Conservation (phyloP, 306 rosid species). For the Castanea sativa region DNA sequence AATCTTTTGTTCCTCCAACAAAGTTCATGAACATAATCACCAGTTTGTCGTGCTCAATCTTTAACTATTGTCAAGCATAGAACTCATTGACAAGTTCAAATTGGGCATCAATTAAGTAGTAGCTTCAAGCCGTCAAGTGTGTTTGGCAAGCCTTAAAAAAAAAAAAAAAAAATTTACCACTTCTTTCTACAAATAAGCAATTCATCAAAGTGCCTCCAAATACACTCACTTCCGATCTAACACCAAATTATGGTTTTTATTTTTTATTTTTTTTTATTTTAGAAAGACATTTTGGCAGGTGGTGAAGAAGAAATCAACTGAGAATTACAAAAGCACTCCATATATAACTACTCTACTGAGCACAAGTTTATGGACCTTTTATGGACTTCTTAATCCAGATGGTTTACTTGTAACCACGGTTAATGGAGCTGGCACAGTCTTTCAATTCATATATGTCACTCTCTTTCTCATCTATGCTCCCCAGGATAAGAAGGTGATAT, state of each 20-base stretch:
- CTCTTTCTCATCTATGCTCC: conserved; percentile 50
- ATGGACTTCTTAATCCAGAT: conserved; percentile 46
- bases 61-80: too few relatives aligned
- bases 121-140: too few relatives aligned
- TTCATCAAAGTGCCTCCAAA: too few relatives aligned
- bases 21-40: too few relatives aligned
- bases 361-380: conserved; percentile 58
- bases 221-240: too few relatives aligned
- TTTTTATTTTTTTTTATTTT: background rate
- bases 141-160: too few relatives aligned
- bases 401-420: conserved; percentile 42
- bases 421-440: conserved; percentile 44
- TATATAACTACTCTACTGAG: conserved; percentile 44
- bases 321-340: conserved; percentile 40
- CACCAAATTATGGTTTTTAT: background rate
- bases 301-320: conserved; percentile 58
- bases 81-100: too few relatives aligned
- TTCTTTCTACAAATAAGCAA: too few relatives aligned
- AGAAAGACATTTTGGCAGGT: conserved; percentile 46
- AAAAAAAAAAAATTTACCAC: too few relatives aligned
- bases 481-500: conserved; percentile 39
- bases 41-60: too few relatives aligned
- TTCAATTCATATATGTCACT: conserved; percentile 40
- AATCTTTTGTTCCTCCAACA: too few relatives aligned
- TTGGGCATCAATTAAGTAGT: too few relatives aligned